Evolutionary conservation across 208 protist genomes (phyloP), one percentile per base, ranked within the genome.

Genomic region (Crithidia fasciculata): DNA sequence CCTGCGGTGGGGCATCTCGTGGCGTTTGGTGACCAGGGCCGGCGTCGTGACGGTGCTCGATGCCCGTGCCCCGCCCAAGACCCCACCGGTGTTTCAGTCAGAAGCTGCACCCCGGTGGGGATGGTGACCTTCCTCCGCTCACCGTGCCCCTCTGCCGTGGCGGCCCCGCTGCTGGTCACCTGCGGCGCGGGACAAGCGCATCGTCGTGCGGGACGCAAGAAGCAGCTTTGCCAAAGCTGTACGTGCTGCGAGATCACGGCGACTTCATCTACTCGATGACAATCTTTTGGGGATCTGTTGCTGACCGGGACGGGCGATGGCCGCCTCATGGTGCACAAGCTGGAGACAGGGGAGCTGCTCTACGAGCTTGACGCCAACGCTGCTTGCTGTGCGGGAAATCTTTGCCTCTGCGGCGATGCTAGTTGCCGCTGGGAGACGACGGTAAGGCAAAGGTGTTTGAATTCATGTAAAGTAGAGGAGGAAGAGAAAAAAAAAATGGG

Each of bases 241-340:
- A 87, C 76, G 65, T n/a, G 9, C 70, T 93, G 15, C 73, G 78
- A 2, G 82, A 92, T 16, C 90, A 97, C 68, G 54, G 70, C 37
- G 91, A 96, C 71, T 95, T 92, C 65, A 87, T 97, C 64, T 95
- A 96, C 60, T 93, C 85, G 4, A 50, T 95, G 47, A 82, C 93
- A 36, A 84, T 86, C 6, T 82, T n/a, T 92, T 55, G 89, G 86
- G 15, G 61, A 78, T 28, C 59, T 95, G 39, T 74, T 95, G 18
- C 61, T 96, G 16, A 85, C 83, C 4, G 93, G 93, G 9, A 84
- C 75, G 8, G 91, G 89, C 36, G 92, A 95, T 54, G 93, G 93
- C 2, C 93, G 89, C 75, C 58, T 97, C 57, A 69, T 96, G 8
- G 90, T 97, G 41, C 90, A 95, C 71, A 82, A 94, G 68, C 60